A percentile compares a stretch with the other conserved stretches of the same genome.
phyloP scores from a whole-genome alignment of 202 grass and related monocot species.

The Panicum hallii region DNA sequence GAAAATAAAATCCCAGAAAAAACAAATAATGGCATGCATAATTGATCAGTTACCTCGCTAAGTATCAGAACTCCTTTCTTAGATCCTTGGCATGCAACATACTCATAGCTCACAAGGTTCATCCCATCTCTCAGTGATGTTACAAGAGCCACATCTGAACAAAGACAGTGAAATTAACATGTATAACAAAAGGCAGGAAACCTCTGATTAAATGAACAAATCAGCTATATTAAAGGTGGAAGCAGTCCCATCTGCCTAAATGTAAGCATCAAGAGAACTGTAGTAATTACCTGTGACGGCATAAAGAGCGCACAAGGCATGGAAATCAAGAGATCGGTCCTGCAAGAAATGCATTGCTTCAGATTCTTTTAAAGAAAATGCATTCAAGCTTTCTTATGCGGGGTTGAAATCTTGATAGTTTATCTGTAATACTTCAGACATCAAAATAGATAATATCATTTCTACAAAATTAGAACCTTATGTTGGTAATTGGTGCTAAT shows the following conservation, averaged over 20 bases:
- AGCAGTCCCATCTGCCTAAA: not conserved
- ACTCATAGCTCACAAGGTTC: constrained; percentile 99
- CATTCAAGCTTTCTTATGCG: not conserved
- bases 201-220: not conserved
- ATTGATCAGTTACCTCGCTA: constrained; percentile 76
- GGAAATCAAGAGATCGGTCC: constrained; percentile 98
- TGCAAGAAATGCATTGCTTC: constrained; percentile 57
- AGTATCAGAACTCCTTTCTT: constrained; percentile 98
- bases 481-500: not conserved
- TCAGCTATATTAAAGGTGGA: not conserved
- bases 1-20: not conserved
- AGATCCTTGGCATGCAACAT: constrained; percentile 93
- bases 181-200: constrained; percentile 29
- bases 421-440: constrained; percentile 2
- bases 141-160: constrained; percentile 97
- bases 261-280: constrained; percentile 27
- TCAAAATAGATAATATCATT: not conserved
- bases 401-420: not conserved
- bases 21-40: constrained; percentile 20
- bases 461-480: not conserved
- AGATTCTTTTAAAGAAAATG: constrained; percentile 23
- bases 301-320: constrained; percentile 93
- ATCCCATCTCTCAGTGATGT: constrained; percentile 98
- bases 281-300: constrained; percentile 84
- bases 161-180: constrained; percentile 38